phyloP scores from a whole-genome alignment of 2,329 filamentous ascomycete species.

The Ceratocystis destructans region DNA sequence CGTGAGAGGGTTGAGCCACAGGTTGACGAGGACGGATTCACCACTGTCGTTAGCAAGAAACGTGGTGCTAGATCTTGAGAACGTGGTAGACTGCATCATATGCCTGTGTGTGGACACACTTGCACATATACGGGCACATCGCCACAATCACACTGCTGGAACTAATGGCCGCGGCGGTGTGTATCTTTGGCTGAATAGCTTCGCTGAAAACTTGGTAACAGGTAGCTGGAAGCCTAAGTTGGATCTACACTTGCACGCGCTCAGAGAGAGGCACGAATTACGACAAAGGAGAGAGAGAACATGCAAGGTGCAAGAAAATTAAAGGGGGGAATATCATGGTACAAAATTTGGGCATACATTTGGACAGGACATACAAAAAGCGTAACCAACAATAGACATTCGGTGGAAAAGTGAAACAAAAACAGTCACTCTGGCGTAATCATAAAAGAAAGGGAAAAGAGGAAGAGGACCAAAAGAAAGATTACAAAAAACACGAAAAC shows the following conservation, averaged over 20 bases:
- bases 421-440: not conserved
- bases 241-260: not conserved
- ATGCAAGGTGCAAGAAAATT: not conserved
- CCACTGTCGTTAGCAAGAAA: constrained; percentile 58
- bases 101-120: not conserved
- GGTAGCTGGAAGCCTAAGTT: no score
- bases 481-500: not conserved
- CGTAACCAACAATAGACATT: not conserved
- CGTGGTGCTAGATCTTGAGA: constrained; percentile 4
- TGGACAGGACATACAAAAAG: constrained; percentile 12
- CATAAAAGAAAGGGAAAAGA: not conserved
- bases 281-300: not conserved
- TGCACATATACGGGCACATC: not conserved
- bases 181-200: no score
- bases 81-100: not conserved
- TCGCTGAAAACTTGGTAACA: no score
- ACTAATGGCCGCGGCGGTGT: no score
- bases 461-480: not conserved
- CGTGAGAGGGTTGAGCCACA: constrained; percentile 55
- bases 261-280: not conserved
- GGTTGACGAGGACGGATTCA: constrained; percentile 72
- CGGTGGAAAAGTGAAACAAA: not conserved
- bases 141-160: not conserved
- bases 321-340: not conserved
- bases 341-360: not conserved